Percentiles rank a stretch among this genome's conserved stretches.
Conservation (phyloP, 306 rosid genomes). For the Alnus glutinosa region DNA sequence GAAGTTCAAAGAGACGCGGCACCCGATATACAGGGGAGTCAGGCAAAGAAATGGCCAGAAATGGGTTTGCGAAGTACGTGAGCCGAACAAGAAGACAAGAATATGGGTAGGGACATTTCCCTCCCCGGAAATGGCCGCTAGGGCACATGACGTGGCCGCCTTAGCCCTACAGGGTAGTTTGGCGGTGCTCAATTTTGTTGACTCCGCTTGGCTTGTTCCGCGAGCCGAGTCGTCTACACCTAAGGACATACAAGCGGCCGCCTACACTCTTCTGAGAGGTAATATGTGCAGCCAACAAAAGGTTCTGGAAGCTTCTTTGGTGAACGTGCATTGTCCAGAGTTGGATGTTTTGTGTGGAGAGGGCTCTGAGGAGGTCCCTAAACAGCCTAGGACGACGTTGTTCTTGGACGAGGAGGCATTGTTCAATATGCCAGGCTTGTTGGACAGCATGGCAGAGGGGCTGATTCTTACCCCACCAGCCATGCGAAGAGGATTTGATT, state of each 20-base stretch:
- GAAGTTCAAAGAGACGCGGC: slow-evolving; percentile 35
- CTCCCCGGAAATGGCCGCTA: slow-evolving; percentile 47
- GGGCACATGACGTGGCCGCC: slow-evolving; percentile 41
- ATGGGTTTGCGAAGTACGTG: slow-evolving; percentile 43
- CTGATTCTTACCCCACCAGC: not conserved
- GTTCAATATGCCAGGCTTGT: slow-evolving; percentile 7
- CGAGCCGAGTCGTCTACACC: slow-evolving; percentile 22
- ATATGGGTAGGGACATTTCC: slow-evolving; percentile 46
- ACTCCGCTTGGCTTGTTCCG: slow-evolving; percentile 25
- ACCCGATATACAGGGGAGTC: slow-evolving; percentile 33
- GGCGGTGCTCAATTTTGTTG: slow-evolving; percentile 27
- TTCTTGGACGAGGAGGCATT: slow-evolving; percentile 4
- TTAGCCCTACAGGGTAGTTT: slow-evolving; percentile 36
- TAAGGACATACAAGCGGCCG: slow-evolving; percentile 24
- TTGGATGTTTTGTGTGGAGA: not conserved
- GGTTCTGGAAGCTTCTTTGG: not conserved
- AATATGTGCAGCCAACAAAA: not conserved
- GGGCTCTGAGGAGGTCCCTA: not conserved
- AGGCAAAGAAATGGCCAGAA: slow-evolving; percentile 29
- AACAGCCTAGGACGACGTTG: not conserved
- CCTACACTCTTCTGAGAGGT: not conserved
- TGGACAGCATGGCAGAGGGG: slow-evolving; percentile 5
- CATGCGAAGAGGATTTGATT: not conserved
- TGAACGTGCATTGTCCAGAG: not conserved
- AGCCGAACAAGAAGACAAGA: slow-evolving; percentile 33